phyloP scores from a whole-genome alignment of 75 land plant genomes.

The Picea glauca region DNA sequence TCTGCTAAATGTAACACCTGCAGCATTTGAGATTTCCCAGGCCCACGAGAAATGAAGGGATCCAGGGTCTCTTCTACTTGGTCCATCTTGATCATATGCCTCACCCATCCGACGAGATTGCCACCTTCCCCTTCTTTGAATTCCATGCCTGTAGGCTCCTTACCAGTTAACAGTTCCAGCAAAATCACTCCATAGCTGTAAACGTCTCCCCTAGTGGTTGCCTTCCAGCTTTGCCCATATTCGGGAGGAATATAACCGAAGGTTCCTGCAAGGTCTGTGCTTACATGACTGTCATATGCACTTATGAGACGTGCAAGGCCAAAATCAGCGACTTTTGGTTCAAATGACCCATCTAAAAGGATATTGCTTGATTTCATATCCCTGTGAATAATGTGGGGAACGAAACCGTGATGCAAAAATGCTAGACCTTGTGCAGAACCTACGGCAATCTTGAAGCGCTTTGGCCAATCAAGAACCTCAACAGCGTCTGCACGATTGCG shows the following conservation, averaged over 20 bases:
- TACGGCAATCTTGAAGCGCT: conserved; percentile 41
- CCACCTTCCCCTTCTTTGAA: conserved; percentile 61
- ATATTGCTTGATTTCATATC: conserved; percentile 84
- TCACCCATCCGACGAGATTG: conserved; percentile 75
- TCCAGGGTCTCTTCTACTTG: conserved; percentile 43
- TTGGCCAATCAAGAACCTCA: conserved; percentile 49
- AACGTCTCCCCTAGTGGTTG: conserved; percentile 69
- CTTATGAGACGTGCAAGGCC: conserved; percentile 69
- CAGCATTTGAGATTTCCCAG: conserved; percentile 48
- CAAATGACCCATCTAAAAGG: conserved; percentile 47
- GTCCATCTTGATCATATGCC: conserved; percentile 35
- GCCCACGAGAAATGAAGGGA: conserved; percentile 20
- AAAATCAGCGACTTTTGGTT: conserved; percentile 68
- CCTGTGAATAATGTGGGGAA: conserved; percentile 68
- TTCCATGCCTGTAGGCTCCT: conserved; percentile 63
- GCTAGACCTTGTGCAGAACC: conserved; percentile 65
- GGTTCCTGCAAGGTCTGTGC: conserved; percentile 71
- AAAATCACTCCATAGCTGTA: conserved; percentile 65
- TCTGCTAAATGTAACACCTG: conserved; percentile 38
- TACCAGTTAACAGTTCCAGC: conserved; percentile 64
- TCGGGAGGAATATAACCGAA: conserved; percentile 73
- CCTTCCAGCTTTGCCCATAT: conserved; percentile 52
- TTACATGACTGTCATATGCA: conserved; percentile 73
- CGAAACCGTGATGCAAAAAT: conserved; percentile 65
- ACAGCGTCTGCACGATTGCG: conserved; percentile 46